Percentiles rank a stretch among this genome's conserved stretches.
These are phyloP conservation scores for Ophioceras dolichostomum DNA, from an alignment of 2,329 filamentous ascomycete species.

Conservation along the genomic window DNA sequence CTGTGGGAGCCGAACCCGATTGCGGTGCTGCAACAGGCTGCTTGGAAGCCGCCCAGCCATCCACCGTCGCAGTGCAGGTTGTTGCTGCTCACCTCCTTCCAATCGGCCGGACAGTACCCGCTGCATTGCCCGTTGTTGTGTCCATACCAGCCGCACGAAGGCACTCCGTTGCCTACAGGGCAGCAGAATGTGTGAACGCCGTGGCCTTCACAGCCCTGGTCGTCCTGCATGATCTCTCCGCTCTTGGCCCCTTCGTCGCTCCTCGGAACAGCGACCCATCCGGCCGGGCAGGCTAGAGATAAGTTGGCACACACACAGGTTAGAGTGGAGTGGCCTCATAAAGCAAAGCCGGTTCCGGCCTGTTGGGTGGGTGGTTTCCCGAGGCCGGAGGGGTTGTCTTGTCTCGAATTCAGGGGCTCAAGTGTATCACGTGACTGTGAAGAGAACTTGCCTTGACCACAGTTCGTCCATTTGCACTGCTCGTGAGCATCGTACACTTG, in stretches of 20 bases:
- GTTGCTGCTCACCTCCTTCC: not conserved
- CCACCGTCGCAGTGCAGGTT: not conserved
- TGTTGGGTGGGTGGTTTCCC: too few relatives aligned
- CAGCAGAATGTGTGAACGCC: not conserved
- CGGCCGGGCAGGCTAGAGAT: not conserved
- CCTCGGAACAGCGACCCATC: not conserved
- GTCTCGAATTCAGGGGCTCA: too few relatives aligned
- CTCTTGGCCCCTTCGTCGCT: not conserved
- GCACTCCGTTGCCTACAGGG: not conserved
- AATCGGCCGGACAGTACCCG: not conserved
- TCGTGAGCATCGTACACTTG: not conserved
- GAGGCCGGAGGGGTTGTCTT: too few relatives aligned
- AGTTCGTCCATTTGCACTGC: constrained; percentile 1
- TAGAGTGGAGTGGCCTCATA: too few relatives aligned
- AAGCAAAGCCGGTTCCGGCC: too few relatives aligned
- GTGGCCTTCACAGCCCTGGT: not conserved
- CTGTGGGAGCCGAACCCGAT: not conserved
- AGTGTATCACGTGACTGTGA: too few relatives aligned
- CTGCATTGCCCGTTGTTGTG: not conserved
- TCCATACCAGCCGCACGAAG: not conserved
- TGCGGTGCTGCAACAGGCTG: not conserved
- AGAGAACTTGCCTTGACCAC: too few relatives aligned
- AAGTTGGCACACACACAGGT: too few relatives aligned
- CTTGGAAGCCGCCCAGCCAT: not conserved
- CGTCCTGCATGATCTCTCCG: not conserved